These are phyloP conservation scores for Metschnikowia continentalis DNA, from an alignment of 805 yeast species.

Conservation along the genomic window DNA sequence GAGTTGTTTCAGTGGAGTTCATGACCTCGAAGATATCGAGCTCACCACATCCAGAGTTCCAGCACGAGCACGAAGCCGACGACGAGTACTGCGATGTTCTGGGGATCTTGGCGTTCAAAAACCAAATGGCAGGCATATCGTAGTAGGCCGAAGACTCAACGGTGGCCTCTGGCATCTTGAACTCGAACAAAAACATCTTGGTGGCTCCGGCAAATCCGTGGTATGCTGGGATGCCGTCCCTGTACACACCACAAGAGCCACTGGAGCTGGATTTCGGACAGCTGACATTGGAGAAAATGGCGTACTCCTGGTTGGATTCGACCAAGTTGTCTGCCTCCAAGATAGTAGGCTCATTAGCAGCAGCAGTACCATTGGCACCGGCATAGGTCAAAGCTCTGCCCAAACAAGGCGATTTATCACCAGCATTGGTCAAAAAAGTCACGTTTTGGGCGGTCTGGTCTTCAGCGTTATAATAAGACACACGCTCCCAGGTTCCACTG, in stretches of 20 bases:
- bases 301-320: constrained; percentile 55
- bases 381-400: constrained; percentile 69
- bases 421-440: constrained; percentile 64
- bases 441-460: constrained; percentile 53
- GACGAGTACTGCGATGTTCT: constrained; percentile 69
- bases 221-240: constrained; percentile 69
- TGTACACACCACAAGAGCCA: constrained; percentile 71
- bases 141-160: constrained; percentile 30
- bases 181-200: constrained; percentile 71
- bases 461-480: constrained; percentile 54
- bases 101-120: constrained; percentile 67
- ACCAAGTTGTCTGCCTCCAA: constrained; percentile 47
- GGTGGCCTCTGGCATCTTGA: constrained; percentile 59
- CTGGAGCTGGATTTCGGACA: constrained; percentile 53
- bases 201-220: constrained; percentile 66
- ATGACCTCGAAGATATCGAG: constrained; percentile 72
- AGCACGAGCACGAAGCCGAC: constrained; percentile 64
- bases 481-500: constrained; percentile 52
- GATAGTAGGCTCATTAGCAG: constrained; percentile 45
- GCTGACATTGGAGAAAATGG: constrained; percentile 53
- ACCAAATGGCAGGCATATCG: constrained; percentile 76
- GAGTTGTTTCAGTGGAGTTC: constrained; percentile 53
- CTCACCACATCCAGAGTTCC: constrained; percentile 79
- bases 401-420: constrained; percentile 55
- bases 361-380: constrained; percentile 48